These are phyloP conservation scores for Vitellaria paradoxa DNA, from an alignment of 179 eudicot genomes.

Conservation along the genomic window DNA sequence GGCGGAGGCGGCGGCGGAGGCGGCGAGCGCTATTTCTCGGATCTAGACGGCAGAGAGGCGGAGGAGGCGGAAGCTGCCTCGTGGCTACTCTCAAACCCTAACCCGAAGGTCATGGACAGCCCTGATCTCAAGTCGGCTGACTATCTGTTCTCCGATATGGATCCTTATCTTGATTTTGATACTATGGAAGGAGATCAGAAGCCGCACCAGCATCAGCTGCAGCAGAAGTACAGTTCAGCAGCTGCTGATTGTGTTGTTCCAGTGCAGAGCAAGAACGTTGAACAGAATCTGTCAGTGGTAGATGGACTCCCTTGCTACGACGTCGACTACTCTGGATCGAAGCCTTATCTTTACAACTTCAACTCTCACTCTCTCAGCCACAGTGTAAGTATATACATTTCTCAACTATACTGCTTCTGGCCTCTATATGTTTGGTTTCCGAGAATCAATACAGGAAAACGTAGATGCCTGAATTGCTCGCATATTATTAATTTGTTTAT, in stretches of 20 bases:
- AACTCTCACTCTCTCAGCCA: slow-evolving; percentile 43
- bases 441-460: neutral
- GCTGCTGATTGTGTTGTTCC: slow-evolving; percentile 67
- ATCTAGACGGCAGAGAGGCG: slow-evolving; percentile 16
- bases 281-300: slow-evolving; percentile 19
- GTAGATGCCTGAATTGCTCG: neutral
- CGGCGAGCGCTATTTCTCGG: slow-evolving; percentile 1
- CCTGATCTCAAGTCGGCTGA: slow-evolving; percentile 27
- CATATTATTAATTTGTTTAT: no score
- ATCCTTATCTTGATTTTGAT: slow-evolving; percentile 52
- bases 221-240: slow-evolving; percentile 9
- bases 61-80: slow-evolving; percentile 31
- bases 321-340: slow-evolving; percentile 37
- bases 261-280: slow-evolving; percentile 22
- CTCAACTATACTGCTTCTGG: neutral
- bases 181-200: slow-evolving; percentile 42
- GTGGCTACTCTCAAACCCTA: slow-evolving; percentile 31
- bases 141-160: slow-evolving; percentile 38
- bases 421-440: neutral
- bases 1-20: no score
- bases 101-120: slow-evolving; percentile 15
- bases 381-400: slow-evolving; percentile 29
- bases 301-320: slow-evolving; percentile 46
- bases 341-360: slow-evolving; percentile 48
- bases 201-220: slow-evolving; percentile 19